Conservation (phyloP, 208 protist genomes). For the Novymonas esmeraldas region DNA sequence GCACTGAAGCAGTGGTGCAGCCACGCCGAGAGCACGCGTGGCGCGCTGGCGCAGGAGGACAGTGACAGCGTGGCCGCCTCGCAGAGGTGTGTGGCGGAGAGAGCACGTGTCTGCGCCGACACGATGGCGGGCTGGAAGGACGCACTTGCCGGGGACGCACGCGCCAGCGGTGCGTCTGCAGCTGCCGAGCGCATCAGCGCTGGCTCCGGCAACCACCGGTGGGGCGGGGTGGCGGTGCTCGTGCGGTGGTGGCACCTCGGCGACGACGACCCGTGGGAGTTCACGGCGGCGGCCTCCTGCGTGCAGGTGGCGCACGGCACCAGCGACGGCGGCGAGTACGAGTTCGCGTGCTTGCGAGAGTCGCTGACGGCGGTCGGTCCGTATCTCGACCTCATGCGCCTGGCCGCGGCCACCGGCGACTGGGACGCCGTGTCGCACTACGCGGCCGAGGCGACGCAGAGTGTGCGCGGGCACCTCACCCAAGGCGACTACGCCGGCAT, state of each 20-base stretch:
- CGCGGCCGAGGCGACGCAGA: not conserved
- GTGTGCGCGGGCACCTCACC: not conserved
- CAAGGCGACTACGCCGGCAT: conserved; percentile 4
- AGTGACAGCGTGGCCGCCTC: conserved; percentile 2
- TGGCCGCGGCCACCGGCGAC: conserved; percentile 19
- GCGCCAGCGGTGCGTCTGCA: not conserved
- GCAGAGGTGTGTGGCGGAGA: conserved; percentile 4
- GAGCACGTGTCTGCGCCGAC: conserved; percentile 2
- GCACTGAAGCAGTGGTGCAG: conserved; percentile 16
- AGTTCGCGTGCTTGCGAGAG: conserved; percentile 17
- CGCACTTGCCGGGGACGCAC: not conserved
- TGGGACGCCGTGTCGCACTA: conserved; percentile 5
- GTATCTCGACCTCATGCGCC: conserved; percentile 27
- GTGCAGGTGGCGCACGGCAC: not conserved
- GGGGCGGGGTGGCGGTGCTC: conserved; percentile 3
- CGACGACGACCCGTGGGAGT: conserved; percentile 17
- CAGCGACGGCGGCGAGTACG: not conserved
- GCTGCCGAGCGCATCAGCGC: not conserved
- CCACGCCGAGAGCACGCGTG: not conserved
- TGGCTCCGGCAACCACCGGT: not conserved
- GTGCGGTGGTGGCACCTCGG: conserved; percentile 31
- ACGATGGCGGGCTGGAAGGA: conserved; percentile 6
- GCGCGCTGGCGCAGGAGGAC: no score
- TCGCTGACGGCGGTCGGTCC: conserved; percentile 18
- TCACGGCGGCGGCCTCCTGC: not conserved